Evolutionary conservation across 2,329 filamentous ascomycete genomes (phyloP), one percentile per base, ranked within the genome.

Genomic region (Ceratocystis colombiana): DNA sequence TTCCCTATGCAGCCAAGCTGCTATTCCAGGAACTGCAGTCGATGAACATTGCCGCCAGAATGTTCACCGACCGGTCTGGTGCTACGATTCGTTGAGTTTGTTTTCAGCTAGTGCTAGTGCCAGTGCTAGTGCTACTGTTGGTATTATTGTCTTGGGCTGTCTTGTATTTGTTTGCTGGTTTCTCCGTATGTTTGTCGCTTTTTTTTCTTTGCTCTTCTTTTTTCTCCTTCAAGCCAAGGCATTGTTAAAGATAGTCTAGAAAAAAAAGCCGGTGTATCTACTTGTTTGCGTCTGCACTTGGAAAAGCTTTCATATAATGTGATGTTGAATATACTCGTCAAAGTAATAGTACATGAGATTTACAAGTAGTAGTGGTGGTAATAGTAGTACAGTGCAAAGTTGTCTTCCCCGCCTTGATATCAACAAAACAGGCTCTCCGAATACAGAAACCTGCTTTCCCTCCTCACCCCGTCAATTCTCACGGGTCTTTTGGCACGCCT

Each of bases 41-140:
- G 62, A 99, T 99, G 94, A 97, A 97, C 76, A 97, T 99, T 76
- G 93, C 94, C 10, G 88, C 93, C 41, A 87, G 94, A 75, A 93
- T 99, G 91, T 99, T 96, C 75, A 97, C 93, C 48, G 89, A 89
- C 74, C 80, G 88, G 68, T 90, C 88, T 17, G 88, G 88, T 65
- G 85, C 89, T 67, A 86, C 85, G 55, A 84, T 90, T 70, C 83
- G 88, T 70, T 88, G 22, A 63, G 37, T 3, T 2, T 20, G 25
- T 7, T 12, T 15, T 15, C 2, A 1, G 4, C 10, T 12, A 41
- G 37, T n/a, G 48, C n/a, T 46, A 20, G 59, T n/a, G 53, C 22
- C 46, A 25, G 22, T 17, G 48, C n/a, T 45, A 28, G 30, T 33
- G 6, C 30, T 25, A 57, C 30, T 45, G 44, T 46, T 48, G 5